phyloP scores from a whole-genome alignment of 352 stramenopile genomes.

The Pythium brassicae region DNA sequence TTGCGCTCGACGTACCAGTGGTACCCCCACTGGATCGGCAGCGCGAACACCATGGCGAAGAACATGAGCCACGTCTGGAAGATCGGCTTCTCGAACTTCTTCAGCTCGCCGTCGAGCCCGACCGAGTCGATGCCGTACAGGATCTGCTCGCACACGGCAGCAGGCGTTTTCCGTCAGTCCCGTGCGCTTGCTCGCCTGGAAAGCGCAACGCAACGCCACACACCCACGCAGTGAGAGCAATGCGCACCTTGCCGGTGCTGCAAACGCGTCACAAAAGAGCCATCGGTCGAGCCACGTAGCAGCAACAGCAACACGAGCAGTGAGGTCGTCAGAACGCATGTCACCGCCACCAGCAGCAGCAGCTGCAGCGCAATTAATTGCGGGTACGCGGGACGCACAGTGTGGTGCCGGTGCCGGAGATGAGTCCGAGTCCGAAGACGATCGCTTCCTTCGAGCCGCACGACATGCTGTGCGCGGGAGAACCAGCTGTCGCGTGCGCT shows the following conservation, averaged over 20 bases:
- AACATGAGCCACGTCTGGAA: constrained; percentile 98
- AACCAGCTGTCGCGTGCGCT: too few relatives aligned
- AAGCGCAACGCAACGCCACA: too few relatives aligned
- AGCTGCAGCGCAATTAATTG: constrained; percentile 4
- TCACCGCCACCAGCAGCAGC: neutral
- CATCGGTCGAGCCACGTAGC: too few relatives aligned
- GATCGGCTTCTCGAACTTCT: constrained; percentile 93
- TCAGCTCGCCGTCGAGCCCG: constrained; percentile 81
- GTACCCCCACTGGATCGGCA: constrained; percentile 90
- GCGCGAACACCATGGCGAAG: constrained; percentile 91
- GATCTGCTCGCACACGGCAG: constrained; percentile 52
- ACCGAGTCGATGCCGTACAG: constrained; percentile 90
- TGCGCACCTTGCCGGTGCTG: constrained; percentile 65
- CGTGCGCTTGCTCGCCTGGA: neutral
- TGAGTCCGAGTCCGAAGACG: constrained; percentile 73
- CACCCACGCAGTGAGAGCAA: too few relatives aligned
- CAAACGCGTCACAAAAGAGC: neutral
- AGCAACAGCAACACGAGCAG: neutral
- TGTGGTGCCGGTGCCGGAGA: constrained; percentile 83
- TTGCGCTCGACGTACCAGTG: constrained; percentile 75
- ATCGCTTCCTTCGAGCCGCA: constrained; percentile 73
- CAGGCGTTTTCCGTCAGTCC: too few relatives aligned
- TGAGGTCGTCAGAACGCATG: neutral
- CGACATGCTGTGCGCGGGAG: constrained; percentile 30
- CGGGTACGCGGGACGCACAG: constrained; percentile 42